Evolutionary conservation across 116 monocot genomes (phyloP), one percentile per base, ranked within the genome.

Genomic region (Papilionanthe hybrid): DNA sequence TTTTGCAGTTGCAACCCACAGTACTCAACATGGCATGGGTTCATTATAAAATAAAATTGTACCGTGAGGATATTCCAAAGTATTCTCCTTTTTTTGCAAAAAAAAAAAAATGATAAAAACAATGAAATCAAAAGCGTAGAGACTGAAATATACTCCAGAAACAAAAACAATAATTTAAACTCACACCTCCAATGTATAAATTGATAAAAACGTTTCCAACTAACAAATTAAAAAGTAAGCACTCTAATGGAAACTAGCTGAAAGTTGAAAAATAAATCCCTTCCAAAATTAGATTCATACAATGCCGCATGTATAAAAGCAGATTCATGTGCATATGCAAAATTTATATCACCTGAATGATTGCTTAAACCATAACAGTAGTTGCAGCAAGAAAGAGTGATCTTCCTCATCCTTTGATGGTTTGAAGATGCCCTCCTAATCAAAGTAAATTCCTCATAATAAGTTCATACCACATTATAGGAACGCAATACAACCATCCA

Each of bases 291-390:
- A 69, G 15, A 69, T 32, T 29, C 69, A 37, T 68, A 2, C 30
- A 30, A 30, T 68, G 68, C 10, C 30, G 13, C 30, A 27, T 17
- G 18, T 69, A 25, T 25, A 69, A 11, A 15, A 22, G 17, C 2
- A 32, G 2, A 32, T 4, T 63, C 69, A 69, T 17, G 37, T 15
- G 37, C 22, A 32, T 8, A 32, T 69, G 69, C 37, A 69, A 37
- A 69, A 69, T 37, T 0, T 20, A 69, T 57, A 77, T 86, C 37
- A 96, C 96, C 96, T 96, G 87, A 96, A 96, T 42, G 96, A 92
- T 75, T 89, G 84, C 75, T 96, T 96, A 85, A 96, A 93, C 96
- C 93, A 96, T 55, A 86, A 84, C 12, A 96, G 86, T 75, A 96
- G 85, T 78, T 96, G 93, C 86, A 93, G 81, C 82, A 96, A 85